A percentile compares a stretch with the other conserved stretches of the same genome.
phyloP scores from a whole-genome alignment of 2,329 filamentous ascomycete genomes.

The Cytospora paraplurivora region DNA sequence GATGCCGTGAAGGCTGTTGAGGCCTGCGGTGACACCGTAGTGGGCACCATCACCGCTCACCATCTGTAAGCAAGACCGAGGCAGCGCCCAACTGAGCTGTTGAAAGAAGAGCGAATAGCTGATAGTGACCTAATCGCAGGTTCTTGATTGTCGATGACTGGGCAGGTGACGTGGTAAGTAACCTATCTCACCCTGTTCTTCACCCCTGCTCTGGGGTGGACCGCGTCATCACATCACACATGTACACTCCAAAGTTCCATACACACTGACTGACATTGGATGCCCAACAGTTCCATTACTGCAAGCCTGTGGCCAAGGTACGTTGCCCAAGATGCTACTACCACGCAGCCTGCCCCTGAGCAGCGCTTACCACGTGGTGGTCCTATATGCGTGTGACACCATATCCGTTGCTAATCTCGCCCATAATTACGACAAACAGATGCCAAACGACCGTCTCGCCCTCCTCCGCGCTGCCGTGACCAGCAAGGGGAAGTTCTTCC shows the following conservation, averaged over 20 bases:
- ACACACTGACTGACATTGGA: conserved; percentile 16
- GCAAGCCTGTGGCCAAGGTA: conserved; percentile 67
- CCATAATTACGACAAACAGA: too few species aligned
- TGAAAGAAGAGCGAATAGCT: neutral
- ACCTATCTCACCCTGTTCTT: conserved; percentile 16
- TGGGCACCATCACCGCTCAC: conserved; percentile 80
- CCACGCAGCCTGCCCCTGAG: too few species aligned
- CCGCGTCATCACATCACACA: conserved; percentile 36
- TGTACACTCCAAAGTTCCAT: too few species aligned
- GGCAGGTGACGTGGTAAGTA: conserved; percentile 54
- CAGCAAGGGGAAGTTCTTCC: conserved; percentile 69
- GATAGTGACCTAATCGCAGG: neutral
- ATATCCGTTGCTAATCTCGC: too few species aligned
- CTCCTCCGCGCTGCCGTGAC: conserved; percentile 65
- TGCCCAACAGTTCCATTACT: conserved; percentile 62
- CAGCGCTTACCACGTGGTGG: neutral
- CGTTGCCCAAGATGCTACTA: neutral
- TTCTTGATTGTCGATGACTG: conserved; percentile 73
- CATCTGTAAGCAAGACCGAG: conserved; percentile 59
- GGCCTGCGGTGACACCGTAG: conserved; percentile 75
- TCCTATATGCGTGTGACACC: too few species aligned
- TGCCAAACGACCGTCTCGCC: conserved; percentile 68
- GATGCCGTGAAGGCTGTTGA: conserved; percentile 78
- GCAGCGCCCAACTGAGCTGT: neutral
- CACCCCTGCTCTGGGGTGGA: neutral